Evolutionary conservation across 176 grass and related monocot species (phyloP).

Genomic region (Zea mays): DNA sequence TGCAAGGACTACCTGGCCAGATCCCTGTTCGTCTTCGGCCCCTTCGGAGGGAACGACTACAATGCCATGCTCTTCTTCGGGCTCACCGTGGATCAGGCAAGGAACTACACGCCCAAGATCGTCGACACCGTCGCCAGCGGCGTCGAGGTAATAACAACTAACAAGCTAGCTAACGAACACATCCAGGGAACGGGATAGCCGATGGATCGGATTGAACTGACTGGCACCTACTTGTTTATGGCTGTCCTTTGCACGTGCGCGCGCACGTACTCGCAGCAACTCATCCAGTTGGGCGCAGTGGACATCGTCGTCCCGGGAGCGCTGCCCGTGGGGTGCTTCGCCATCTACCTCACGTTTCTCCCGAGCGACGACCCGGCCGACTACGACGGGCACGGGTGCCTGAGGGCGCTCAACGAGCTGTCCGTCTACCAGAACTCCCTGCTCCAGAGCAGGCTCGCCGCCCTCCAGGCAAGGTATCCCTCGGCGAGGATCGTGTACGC

Average conservation of each 20-base stretch:
- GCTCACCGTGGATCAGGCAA: constrained; percentile 14
- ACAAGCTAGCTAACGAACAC: not conserved
- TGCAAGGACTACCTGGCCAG: constrained; percentile 40
- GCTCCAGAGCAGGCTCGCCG: constrained; percentile 16
- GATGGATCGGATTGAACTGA: not conserved
- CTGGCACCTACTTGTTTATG: not conserved
- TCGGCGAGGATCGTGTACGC: constrained; percentile 53
- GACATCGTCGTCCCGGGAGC: constrained; percentile 52
- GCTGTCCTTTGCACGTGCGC: not conserved
- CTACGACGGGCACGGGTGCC: constrained; percentile 47
- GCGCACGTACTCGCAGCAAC: constrained; percentile 5
- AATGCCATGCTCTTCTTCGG: constrained; percentile 56
- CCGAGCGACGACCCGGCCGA: constrained; percentile 4
- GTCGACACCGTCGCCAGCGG: constrained; percentile 36
- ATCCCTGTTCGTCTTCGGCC: constrained; percentile 52
- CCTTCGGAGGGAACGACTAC: constrained; percentile 59
- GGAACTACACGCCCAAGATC: constrained; percentile 37
- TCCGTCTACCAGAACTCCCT: constrained; percentile 40
- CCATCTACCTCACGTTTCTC: constrained; percentile 39
- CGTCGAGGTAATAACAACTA: constrained; percentile 7
- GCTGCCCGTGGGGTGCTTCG: constrained; percentile 51
- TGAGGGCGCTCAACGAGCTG: constrained; percentile 39
- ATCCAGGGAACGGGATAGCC: not conserved
- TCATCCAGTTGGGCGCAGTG: constrained; percentile 44
- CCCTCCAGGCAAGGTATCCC: constrained; percentile 13